Conservation (phyloP, 2,329 filamentous ascomycete species). For the Fusarium pseudograminearum region DNA sequence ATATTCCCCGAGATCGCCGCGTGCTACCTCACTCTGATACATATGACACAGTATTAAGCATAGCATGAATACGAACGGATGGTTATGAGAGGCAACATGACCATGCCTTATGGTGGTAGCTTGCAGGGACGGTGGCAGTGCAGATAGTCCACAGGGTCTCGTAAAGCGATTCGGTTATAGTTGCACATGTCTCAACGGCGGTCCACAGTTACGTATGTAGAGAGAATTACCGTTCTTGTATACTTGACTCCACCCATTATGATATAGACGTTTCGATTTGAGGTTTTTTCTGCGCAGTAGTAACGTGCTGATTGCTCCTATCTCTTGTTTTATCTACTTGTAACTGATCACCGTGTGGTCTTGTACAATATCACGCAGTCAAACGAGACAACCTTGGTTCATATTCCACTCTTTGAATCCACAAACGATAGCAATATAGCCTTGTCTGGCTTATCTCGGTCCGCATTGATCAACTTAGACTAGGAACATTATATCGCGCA, state of each 20-base stretch:
- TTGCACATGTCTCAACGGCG: background rate
- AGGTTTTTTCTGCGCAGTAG: background rate
- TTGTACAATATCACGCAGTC: background rate
- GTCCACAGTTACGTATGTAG: background rate
- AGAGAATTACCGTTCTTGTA: background rate
- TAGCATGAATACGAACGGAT: background rate
- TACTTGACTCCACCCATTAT: background rate
- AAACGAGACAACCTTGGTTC: background rate
- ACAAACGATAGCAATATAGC: background rate
- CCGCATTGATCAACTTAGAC: background rate
- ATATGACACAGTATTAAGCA: background rate
- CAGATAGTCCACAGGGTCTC: background rate
- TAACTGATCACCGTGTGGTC: background rate
- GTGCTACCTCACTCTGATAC: background rate
- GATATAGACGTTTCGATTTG: background rate
- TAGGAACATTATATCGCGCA: conserved; percentile 10
- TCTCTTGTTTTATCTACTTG: background rate
- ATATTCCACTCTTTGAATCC: background rate
- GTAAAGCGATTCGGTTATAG: background rate
- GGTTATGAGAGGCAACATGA: background rate
- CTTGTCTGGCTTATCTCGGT: background rate
- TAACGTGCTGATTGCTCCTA: background rate
- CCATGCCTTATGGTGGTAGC: too few species aligned
- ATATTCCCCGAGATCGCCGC: background rate
- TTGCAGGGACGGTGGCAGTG: background rate